Conservation (phyloP, 2,329 filamentous ascomycete species). For the Paraconiothyrium sp. region DNA sequence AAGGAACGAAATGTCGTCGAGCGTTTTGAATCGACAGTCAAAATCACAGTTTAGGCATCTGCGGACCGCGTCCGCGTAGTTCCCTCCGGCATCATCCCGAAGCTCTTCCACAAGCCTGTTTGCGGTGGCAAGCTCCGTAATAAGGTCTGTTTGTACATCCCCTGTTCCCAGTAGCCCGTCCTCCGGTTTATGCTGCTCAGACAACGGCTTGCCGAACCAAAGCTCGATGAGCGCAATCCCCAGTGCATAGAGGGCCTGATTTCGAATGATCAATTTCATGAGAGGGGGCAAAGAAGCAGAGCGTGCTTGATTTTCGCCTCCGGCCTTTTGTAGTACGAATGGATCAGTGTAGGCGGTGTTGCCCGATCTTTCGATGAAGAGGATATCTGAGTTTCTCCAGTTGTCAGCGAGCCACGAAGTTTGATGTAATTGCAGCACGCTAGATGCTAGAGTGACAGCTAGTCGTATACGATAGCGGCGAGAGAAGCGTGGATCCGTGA, state of each 20-base stretch:
- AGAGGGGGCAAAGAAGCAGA: neutral
- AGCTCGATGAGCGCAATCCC: conserved; percentile 49
- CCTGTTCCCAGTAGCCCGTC: conserved; percentile 18
- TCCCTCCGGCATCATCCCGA: conserved; percentile 36
- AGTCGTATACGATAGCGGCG: conserved; percentile 27
- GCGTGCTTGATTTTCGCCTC: neutral
- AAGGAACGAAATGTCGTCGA: conserved; percentile 41
- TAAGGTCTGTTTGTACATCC: conserved; percentile 22
- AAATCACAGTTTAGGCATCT: conserved; percentile 48
- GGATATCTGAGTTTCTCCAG: conserved; percentile 36
- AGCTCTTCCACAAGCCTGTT: conserved; percentile 37
- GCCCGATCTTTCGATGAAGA: conserved; percentile 29
- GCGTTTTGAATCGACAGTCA: conserved; percentile 28
- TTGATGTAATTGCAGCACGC: conserved; percentile 34
- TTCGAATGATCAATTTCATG: conserved; percentile 34
- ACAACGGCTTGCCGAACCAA: conserved; percentile 39
- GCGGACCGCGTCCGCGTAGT: conserved; percentile 44
- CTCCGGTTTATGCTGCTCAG: conserved; percentile 26
- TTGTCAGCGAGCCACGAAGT: conserved; percentile 35
- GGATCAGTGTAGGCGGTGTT: conserved; percentile 15
- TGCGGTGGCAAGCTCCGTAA: conserved; percentile 34
- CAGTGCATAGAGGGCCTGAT: conserved; percentile 45
- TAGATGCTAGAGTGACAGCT: conserved; percentile 31
- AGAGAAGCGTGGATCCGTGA: conserved; percentile 26
- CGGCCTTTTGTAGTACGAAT: conserved; percentile 27